phyloP scores from a whole-genome alignment of 73 alveolate genomes.

The Diophrys appendiculata region DNA sequence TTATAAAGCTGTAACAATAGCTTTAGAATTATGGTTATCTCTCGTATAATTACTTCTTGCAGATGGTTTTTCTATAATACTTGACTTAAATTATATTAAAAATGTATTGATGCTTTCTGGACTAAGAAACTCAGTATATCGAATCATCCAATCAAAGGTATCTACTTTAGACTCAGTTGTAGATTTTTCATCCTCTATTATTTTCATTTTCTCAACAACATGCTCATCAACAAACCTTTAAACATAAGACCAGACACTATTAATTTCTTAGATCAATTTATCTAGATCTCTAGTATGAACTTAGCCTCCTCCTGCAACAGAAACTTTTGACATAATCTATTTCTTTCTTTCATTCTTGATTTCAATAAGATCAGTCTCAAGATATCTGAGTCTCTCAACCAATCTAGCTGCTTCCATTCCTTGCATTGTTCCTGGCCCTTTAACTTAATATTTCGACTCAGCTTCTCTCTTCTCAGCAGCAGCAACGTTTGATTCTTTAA shows the following conservation, averaged over 20 bases:
- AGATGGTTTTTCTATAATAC: background rate
- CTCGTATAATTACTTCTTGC: constrained; percentile 25
- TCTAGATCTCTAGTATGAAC: no score
- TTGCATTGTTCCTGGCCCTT: no score
- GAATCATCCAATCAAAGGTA: no score
- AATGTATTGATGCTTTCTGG: constrained; percentile 49
- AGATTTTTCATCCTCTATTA: no score
- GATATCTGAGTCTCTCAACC: no score
- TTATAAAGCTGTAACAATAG: constrained; percentile 33
- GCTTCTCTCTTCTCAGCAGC: no score
- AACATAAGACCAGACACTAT: constrained; percentile 37
- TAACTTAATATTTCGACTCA: no score
- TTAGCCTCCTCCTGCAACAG: no score
- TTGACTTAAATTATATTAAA: constrained; percentile 31
- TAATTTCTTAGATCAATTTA: constrained; percentile 39
- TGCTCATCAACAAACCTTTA: constrained; percentile 53
- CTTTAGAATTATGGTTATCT: constrained; percentile 21
- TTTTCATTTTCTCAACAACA: constrained; percentile 25
- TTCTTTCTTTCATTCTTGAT: constrained; percentile 14
- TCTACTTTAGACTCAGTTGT: no score
- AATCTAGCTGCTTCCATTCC: no score
- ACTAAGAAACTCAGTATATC: constrained; percentile 48
- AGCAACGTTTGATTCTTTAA: no score
- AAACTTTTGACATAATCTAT: no score
- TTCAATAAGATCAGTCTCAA: constrained; percentile 36